Conservation (phyloP, 2,329 filamentous ascomycete species). For the Mycosphaerella arachidis region DNA sequence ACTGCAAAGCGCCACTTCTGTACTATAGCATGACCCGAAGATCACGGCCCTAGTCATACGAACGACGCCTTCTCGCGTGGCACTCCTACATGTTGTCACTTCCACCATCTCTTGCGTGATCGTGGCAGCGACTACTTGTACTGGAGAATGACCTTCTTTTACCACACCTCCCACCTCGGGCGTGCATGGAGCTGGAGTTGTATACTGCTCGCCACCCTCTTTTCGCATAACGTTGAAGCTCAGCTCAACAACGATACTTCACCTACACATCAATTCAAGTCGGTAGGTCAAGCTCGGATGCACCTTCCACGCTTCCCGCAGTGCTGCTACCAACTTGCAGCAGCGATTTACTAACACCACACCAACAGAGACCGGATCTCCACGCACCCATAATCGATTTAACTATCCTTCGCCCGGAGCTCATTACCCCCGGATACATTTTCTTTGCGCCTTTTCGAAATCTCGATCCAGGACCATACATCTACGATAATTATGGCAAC, state of each 20-base stretch:
- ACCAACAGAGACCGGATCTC: conserved; percentile 35
- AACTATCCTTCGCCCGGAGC: conserved; percentile 31
- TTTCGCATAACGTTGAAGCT: conserved; percentile 11
- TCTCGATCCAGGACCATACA: conserved; percentile 47
- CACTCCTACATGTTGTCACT: conserved; percentile 12
- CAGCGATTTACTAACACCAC: conserved; percentile 8
- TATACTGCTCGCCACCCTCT: conserved; percentile 5
- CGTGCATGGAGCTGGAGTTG: background rate
- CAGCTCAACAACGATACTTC: conserved; percentile 33
- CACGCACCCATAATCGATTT: conserved; percentile 36
- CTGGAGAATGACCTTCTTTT: background rate
- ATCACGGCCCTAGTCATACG: background rate
- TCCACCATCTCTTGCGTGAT: conserved; percentile 13
- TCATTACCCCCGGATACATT: conserved; percentile 45
- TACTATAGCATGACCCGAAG: conserved; percentile 7
- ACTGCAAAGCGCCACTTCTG: background rate
- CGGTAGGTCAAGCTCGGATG: conserved; percentile 23
- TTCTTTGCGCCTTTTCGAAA: conserved; percentile 50
- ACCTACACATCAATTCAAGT: conserved; percentile 35
- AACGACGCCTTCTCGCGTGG: conserved; percentile 8
- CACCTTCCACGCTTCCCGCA: conserved; percentile 3
- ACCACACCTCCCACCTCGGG: background rate
- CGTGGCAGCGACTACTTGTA: background rate
- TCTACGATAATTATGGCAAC: conserved; percentile 49
- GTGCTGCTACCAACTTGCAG: background rate